phyloP scores from a whole-genome alignment of 2,329 filamentous ascomycete genomes.

The Lachnellula occidentalis region DNA sequence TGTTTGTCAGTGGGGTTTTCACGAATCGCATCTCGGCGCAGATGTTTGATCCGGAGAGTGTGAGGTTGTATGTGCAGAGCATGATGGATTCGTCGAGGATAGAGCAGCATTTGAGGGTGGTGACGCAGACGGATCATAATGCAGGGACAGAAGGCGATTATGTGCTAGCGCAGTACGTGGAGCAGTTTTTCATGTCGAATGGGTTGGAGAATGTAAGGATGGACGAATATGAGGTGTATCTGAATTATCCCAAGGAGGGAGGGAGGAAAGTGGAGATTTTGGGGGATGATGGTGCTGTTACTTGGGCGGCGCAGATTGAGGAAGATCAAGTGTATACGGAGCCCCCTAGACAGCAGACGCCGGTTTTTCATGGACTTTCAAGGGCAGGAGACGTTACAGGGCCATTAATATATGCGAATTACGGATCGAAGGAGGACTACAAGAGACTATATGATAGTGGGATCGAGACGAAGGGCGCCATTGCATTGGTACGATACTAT shows the following conservation, averaged over 20 bases:
- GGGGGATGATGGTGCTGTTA: constrained; percentile 55
- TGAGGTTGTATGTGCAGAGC: constrained; percentile 68
- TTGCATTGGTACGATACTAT: constrained; percentile 77
- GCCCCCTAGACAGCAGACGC: constrained; percentile 60
- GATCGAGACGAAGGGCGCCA: constrained; percentile 69
- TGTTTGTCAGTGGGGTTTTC: constrained; percentile 84
- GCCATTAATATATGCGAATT: constrained; percentile 86
- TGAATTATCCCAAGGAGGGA: constrained; percentile 79
- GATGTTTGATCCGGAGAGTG: constrained; percentile 77
- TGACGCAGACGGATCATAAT: constrained; percentile 81
- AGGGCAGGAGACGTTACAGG: constrained; percentile 81
- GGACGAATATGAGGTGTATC: constrained; percentile 80
- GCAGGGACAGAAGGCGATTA: constrained; percentile 93
- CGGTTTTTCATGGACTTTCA: constrained; percentile 83
- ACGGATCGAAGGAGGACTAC: constrained; percentile 82
- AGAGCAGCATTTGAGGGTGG: constrained; percentile 67
- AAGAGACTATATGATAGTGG: constrained; percentile 63
- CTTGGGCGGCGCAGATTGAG: constrained; percentile 78
- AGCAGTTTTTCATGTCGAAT: constrained; percentile 67
- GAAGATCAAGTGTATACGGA: constrained; percentile 68
- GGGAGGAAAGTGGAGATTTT: constrained; percentile 80
- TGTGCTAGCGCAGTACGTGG: constrained; percentile 76
- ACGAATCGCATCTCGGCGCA: constrained; percentile 60
- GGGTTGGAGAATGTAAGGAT: constrained; percentile 70
- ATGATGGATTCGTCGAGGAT: constrained; percentile 66